phyloP scores from a whole-genome alignment of 768 basidiomycete genomes.

The Lactarius pseudohatsudake region DNA sequence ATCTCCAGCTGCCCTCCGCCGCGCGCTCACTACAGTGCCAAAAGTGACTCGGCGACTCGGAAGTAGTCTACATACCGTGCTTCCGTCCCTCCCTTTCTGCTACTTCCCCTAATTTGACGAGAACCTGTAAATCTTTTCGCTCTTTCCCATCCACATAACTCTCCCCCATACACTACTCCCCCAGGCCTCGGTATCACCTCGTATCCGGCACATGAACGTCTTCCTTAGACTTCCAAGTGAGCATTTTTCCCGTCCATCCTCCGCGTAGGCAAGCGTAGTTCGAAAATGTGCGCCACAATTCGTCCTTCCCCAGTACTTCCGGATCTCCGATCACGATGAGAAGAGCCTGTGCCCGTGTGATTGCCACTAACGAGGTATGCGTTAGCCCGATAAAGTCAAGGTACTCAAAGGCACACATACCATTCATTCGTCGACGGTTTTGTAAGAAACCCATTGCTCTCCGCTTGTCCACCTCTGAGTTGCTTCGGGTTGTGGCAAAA shows the following conservation, averaged over 20 bases:
- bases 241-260: slow-evolving; percentile 54
- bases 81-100: not conserved
- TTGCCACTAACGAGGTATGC: slow-evolving; percentile 44
- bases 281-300: slow-evolving; percentile 60
- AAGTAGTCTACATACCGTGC: not conserved
- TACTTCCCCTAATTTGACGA: not conserved
- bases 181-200: not conserved
- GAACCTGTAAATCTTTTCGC: slow-evolving; percentile 8
- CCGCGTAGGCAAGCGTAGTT: slow-evolving; percentile 54
- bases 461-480: slow-evolving; percentile 33
- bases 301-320: slow-evolving; percentile 56
- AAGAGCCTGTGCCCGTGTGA: slow-evolving; percentile 61
- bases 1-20: no score
- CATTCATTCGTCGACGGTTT: slow-evolving; percentile 36
- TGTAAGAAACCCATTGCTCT: slow-evolving; percentile 35
- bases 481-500: slow-evolving; percentile 43
- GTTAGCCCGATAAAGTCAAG: not conserved
- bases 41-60: no score
- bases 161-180: slow-evolving; percentile 4
- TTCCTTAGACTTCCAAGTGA: slow-evolving; percentile 48
- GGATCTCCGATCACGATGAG: slow-evolving; percentile 63
- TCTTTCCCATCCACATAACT: slow-evolving; percentile 14
- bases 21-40: no score
- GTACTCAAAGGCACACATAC: slow-evolving; percentile 16
- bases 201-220: not conserved